Evolutionary conservation across 169 alveolate species (phyloP).

Genomic region (Cryptosporidium parvum): DNA sequence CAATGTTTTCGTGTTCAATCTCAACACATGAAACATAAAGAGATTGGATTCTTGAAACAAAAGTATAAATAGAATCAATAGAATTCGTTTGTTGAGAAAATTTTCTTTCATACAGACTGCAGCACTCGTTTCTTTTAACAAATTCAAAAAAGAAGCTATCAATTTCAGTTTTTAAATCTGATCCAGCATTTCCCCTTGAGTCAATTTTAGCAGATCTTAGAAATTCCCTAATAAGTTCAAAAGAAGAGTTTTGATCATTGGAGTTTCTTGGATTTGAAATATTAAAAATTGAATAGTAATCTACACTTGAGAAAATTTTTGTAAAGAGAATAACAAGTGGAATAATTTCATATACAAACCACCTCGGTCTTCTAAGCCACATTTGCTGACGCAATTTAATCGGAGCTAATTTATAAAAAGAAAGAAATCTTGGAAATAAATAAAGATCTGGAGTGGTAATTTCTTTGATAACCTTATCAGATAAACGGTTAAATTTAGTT

Average conservation of each 20-base stretch:
- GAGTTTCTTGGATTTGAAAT: neutral
- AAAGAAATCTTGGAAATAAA: slow-evolving; percentile 52
- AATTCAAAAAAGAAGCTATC: slow-evolving; percentile 19
- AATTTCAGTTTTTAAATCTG: neutral
- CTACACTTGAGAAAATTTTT: slow-evolving; percentile 42
- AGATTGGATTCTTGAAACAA: slow-evolving; percentile 62
- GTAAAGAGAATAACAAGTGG: slow-evolving; percentile 57
- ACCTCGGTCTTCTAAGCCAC: slow-evolving; percentile 70
- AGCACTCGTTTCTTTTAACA: neutral
- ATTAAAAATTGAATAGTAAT: slow-evolving; percentile 30
- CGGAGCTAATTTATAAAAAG: slow-evolving; percentile 66
- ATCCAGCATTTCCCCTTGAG: neutral
- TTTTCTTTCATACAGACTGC: neutral
- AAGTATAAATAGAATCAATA: slow-evolving; percentile 35
- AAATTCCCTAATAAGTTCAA: neutral
- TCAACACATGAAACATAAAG: slow-evolving; percentile 66
- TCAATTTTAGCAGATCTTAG: slow-evolving; percentile 7
- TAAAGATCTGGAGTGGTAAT: slow-evolving; percentile 52
- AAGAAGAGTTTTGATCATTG: neutral
- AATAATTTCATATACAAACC: slow-evolving; percentile 61
- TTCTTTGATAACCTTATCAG: slow-evolving; percentile 47
- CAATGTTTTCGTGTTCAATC: slow-evolving; percentile 52
- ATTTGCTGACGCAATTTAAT: slow-evolving; percentile 69
- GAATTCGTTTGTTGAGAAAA: slow-evolving; percentile 40
- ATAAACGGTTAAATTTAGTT: slow-evolving; percentile 31